Percentiles rank a stretch among this genome's conserved stretches.
phyloP scores from a whole-genome alignment of 2,329 filamentous ascomycete genomes.

The Neobulgaria alba region DNA sequence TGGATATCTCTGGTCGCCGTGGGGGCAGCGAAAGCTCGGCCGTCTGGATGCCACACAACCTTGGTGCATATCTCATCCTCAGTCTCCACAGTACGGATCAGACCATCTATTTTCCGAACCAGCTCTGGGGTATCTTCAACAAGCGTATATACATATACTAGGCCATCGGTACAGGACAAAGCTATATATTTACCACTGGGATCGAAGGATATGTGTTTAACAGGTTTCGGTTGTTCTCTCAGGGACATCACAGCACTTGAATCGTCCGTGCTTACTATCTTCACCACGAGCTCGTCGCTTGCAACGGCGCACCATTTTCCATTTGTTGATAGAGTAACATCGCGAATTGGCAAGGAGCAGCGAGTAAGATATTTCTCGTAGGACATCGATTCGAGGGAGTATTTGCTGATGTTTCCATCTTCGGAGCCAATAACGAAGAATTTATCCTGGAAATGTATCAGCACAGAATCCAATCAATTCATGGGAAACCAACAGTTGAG shows the following conservation, averaged over 20 bases:
- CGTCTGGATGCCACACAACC: conserved; percentile 88
- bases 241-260: conserved; percentile 69
- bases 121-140: conserved; percentile 71
- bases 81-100: conserved; percentile 71
- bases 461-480: neutral
- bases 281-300: conserved; percentile 92
- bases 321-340: conserved; percentile 75
- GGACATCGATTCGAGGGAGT: conserved; percentile 63
- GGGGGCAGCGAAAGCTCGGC: conserved; percentile 77
- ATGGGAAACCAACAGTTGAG: conserved; percentile 43
- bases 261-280: conserved; percentile 76
- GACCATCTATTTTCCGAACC: conserved; percentile 73
- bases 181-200: conserved; percentile 66
- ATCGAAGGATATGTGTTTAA: conserved; percentile 89
- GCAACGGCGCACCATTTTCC: conserved; percentile 85
- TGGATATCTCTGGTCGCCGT: conserved; percentile 78
- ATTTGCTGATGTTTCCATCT: conserved; percentile 92
- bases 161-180: conserved; percentile 79
- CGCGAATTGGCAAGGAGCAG: conserved; percentile 76
- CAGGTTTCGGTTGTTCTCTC: conserved; percentile 74
- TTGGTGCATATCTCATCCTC: conserved; percentile 68
- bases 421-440: conserved; percentile 87
- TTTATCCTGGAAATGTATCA: conserved; percentile 44
- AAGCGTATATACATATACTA: conserved; percentile 84
- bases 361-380: conserved; percentile 80